Evolutionary conservation across 2,329 filamentous ascomycete genomes (phyloP), one percentile per base, ranked within the genome.

Genomic region (Penicillium sp.): DNA sequence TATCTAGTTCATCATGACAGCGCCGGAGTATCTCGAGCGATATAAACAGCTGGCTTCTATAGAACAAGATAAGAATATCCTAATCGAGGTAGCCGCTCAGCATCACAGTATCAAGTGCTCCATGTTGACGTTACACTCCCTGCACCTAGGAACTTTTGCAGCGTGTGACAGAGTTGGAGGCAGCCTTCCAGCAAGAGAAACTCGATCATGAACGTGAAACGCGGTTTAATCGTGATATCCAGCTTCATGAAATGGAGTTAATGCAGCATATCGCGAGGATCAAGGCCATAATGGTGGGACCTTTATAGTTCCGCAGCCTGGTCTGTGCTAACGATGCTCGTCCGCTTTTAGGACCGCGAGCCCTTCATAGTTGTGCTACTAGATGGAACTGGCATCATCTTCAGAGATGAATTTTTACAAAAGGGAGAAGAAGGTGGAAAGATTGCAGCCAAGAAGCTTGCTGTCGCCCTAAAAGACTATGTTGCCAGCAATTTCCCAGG

Each of bases 311-410:
- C n/a, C n/a, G n/a, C n/a, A n/a, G 12, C 10, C 26, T 34, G 39
- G 34, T 29, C 6, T 53, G 48, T 26, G 26, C 34, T 24, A 34
- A 33, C 34, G 52, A 52, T 56, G 45, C 6, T 46, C 41, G 24
- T 45, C 42, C 39, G 53, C 51, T 41, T 57, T 24, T 56, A 76
- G 74, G 72, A 76, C 45, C 72, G 74, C 46, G 75, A 80, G 63
- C 72, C 77, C 4, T 80, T 77, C 56, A 68, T 80, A 35, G 62
- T 78, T 13, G 69, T 78, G 29, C 66, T 81, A 31, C 69, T 81
- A 42, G 78, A 81, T 56, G 78, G 76, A 34, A 75, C 80, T 54
- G 75, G 73, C 38, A 74, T 78, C 63, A 71, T 80, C 53, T 81
- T 81, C 57, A 66, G 69, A 39, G 74, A 79, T 47, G 68, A 75